Conservation (phyloP, 2,329 filamentous ascomycete species). For the Sarocladium oryzae region DNA sequence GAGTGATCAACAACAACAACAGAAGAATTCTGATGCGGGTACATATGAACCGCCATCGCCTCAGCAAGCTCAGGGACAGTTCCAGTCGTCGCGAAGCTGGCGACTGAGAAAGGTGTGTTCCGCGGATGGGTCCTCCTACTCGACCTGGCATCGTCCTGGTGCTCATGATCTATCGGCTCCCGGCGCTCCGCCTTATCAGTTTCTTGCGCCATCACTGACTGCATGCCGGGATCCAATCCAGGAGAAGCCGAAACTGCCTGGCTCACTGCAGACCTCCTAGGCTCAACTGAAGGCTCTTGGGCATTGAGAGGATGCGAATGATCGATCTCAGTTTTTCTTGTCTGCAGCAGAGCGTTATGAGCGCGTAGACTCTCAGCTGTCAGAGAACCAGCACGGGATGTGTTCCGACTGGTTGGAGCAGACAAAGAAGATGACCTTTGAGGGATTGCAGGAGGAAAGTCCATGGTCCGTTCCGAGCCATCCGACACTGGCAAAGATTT, state of each 20-base stretch:
- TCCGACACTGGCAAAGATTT: conserved; percentile 45
- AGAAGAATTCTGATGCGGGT: conserved; percentile 58
- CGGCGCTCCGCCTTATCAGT: conserved; percentile 6
- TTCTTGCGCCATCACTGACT: not conserved
- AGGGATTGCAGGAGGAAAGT: conserved; percentile 53
- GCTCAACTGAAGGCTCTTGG: conserved; percentile 7
- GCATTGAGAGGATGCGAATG: not conserved
- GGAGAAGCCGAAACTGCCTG: conserved; percentile 1
- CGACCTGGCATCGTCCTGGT: conserved; percentile 47
- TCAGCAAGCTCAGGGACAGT: conserved; percentile 59
- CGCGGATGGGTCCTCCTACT: conserved; percentile 47
- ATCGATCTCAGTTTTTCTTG: not conserved
- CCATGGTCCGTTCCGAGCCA: conserved; percentile 49
- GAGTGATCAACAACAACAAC: conserved; percentile 55
- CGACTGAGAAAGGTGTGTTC: conserved; percentile 56
- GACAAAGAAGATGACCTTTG: conserved; percentile 54
- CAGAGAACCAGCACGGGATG: conserved; percentile 46
- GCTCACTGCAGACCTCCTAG: conserved; percentile 18
- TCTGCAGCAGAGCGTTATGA: conserved; percentile 34
- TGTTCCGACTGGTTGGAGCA: conserved; percentile 54
- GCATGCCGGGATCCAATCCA: not conserved
- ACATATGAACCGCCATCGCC: conserved; percentile 55
- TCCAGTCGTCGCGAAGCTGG: conserved; percentile 54
- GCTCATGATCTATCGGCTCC: conserved; percentile 30
- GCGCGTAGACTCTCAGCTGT: conserved; percentile 52